Evolutionary conservation across 2,329 filamentous ascomycete species (phyloP), one percentile per base, ranked within the genome.

Genomic region (Cercospora zeae-maydis): DNA sequence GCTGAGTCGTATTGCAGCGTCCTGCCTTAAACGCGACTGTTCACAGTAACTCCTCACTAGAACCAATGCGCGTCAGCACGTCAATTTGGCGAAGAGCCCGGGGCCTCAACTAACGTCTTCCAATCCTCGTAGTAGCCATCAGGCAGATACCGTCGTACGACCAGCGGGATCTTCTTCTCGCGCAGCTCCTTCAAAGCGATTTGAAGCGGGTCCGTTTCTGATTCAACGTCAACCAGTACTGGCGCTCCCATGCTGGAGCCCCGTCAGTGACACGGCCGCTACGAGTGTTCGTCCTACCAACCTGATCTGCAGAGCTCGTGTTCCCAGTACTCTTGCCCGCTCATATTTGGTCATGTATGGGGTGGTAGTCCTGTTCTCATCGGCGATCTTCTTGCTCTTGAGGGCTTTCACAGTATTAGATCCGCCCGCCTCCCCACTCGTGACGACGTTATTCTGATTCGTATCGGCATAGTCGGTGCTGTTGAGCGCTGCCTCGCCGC

Each of bases 271-370:
- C 27, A 19, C 9, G 31, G 14, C 19, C 14, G 9, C n/a, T 36
- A 56, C 24, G 2, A 13, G 33, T 16, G n/a, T 24, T 21, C 33
- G 16, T 10, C 7, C 31, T 1, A 49, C 62, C 13, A 78, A 96
- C 92, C 92, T 97, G 75, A 99, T 98, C 79, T 99, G 95, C 75
- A 98, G 79, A 42, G 95, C 95, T 69, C 95, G 85, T 42, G 95
- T 98, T 53, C 95, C 95, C 67, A 99, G 80, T 63, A 99, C 93
- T 74, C 95, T 88, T 67, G 95, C 95, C 71, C 88, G 86, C 83
- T 99, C 95, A 79, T 99, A 99, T 81, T 99, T 99, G 70, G 95
- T 99, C 93, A 99, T 96, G 80, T 97, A 99, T 2, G 93, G 95
- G 30, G 95, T 99, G 8, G 95, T 99, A 24, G 86, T 90, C 72